Base-by-base conservation (phyloP, 2,329 filamentous ascomycete species). In the Colletotrichum caudatum region DNA sequence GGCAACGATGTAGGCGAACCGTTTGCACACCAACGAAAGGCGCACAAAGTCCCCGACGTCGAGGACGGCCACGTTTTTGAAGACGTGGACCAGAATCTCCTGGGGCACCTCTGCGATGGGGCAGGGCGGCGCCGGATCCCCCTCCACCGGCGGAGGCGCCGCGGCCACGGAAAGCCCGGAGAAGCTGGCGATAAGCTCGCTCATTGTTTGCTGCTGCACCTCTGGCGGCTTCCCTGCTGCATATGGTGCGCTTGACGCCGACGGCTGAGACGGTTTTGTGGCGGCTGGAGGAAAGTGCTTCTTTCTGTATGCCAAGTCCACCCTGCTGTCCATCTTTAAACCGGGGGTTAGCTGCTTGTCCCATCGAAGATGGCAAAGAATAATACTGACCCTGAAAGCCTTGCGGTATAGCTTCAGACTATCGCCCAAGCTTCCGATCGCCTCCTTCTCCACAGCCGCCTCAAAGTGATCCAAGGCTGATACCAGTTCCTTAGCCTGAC, bases 401-500 rank as follows among this genome's bases (percentile, higher is more conserved):
- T 92, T 94, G 58, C 96, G 90, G 81, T 99, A 99, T 62, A 97
- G 87, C 74, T 89, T 90, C 66, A 99, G 80, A 78, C 95, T 98
- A 74, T 98, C 95, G 6, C 95, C 94, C 62, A 98, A 85, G 74
- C 90, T 96, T 0, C 96, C 96, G 76, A 93, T 89, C 0, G 87
- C 89, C 82, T 99, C 96, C 80, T 91, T 94, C 81, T 97, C 93
- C 67, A 97, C 95, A 4, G 95, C 96, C 78, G 89, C 90, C 80
- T 98, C 96, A 77, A 96, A 98, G 80, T 97, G 93, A 76, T 98
- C 96, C 20, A 99, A 82, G 0, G 96, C 96, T 14, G 95, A 93
- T 29, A 85, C 84, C 5, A 93, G 93, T 75, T 92, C 81, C 67
- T 75, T 80, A 14, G 80, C 77, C 37, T 76, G 74, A 39, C 71